Evolutionary conservation across 306 rosid species (phyloP).

Genomic region (Oemleria cerasiformis): DNA sequence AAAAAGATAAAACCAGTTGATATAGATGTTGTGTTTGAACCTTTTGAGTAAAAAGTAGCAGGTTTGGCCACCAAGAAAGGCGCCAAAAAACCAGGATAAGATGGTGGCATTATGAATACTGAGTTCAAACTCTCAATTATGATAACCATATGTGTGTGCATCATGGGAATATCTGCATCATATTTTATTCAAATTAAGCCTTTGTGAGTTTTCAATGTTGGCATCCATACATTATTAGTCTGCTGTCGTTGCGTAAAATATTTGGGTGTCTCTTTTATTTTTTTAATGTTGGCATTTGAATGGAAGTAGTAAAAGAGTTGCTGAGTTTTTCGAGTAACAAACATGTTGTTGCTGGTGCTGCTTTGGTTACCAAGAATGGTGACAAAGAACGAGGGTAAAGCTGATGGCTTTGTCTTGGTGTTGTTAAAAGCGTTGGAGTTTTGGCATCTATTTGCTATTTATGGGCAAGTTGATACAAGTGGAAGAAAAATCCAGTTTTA

Average conservation of each 20-base stretch:
- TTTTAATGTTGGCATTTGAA: neutral
- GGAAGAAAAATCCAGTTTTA: too few relatives aligned
- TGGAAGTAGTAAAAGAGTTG: neutral
- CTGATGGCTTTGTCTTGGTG: neutral
- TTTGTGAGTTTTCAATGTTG: neutral
- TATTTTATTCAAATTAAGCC: neutral
- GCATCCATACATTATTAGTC: neutral
- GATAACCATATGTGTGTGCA: neutral
- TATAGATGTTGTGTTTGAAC: neutral
- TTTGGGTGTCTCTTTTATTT: neutral
- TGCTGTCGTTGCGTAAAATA: neutral
- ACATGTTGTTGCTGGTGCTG: slow-evolving; percentile 19
- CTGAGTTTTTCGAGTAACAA: neutral
- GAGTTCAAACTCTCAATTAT: neutral
- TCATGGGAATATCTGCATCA: neutral
- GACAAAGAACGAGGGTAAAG: neutral
- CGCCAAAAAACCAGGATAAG: neutral
- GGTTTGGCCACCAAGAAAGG: neutral
- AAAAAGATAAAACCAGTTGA: neutral
- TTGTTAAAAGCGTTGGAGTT: too few relatives aligned
- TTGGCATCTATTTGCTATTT: too few relatives aligned
- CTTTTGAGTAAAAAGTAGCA: neutral
- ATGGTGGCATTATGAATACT: slow-evolving; percentile 21
- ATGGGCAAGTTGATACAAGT: too few relatives aligned
- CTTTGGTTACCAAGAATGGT: neutral